Evolutionary conservation across 2,329 filamentous ascomycete genomes (phyloP), one percentile per base, ranked within the genome.

Genomic region (Aquanectria penicillioides): DNA sequence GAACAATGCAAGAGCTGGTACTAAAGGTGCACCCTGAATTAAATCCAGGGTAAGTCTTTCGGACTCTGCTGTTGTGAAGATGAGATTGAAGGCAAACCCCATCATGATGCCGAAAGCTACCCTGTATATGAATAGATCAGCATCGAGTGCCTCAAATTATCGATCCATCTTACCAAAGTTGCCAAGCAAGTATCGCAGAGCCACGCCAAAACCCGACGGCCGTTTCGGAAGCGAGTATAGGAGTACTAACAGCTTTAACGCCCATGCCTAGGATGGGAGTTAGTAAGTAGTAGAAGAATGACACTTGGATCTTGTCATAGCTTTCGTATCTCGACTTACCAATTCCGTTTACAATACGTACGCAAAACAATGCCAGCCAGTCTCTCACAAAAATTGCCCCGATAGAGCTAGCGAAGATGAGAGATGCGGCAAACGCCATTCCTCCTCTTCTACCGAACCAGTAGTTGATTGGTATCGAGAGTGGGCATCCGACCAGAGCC

Each of bases 141-240:
- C 9, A 10, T 13, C 2, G 6, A 22, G 17, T 18, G 17, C 7
- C 11, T 5, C 17, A 41, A 59, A 3, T 57, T 71, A 70, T 23
- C 17, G 3, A 20, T 1, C 15, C 8, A 4, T 12, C 15, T 40
- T 40, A 55, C 75, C 76, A 79, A 3, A 81, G 65, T 51, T 81
- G 79, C 79, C 79, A 81, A 4, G 76, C 77, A 0, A 81, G 70
- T 13, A 80, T 77, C 3, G 76, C 76, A n/a, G 77, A 78, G 2
- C 79, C 79, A 63, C 79, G 71, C 78, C 79, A 81, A 60, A 76
- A 80, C 0, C 77, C 76, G 12, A 80, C 72, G 0, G 78, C 76
- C 0, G 77, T 79, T 62, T 81, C 79, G 15, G 76, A 77, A 3
- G 78, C 78, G 4, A 81, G 69, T 9, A 81, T 80, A 1, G 79